Evolutionary conservation across 148 eudicot genomes (phyloP), one percentile per base, ranked within the genome.

Genomic region (Spergularia marina): DNA sequence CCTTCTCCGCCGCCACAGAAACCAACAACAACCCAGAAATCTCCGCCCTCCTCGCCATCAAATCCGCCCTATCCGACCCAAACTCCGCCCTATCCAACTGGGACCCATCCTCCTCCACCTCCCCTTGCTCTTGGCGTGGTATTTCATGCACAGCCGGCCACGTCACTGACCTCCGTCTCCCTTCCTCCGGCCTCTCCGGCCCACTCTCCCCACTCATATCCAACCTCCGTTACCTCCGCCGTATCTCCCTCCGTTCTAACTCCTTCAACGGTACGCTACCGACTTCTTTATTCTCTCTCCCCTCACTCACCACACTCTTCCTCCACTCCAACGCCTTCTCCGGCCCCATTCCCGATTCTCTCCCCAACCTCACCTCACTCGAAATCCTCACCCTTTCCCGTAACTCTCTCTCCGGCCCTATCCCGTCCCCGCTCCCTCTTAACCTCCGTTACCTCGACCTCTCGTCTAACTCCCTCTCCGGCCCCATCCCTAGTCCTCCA

Each of bases 91-190:
- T 83, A 36, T 34, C 60, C 77, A 47, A 53, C 70, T 82, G 85
- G 85, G 71, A 70, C 47, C 55, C 77, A 12, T 56, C 85, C n/a
- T 16, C 82, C 11, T 41, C 77, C 12, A 1, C 56, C 76, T 58
- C 62, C 6, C 84, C 81, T 18, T 79, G 80, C 67, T 70, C 77
- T 61, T 83, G 82, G 80, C 85, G 74, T n/a, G 74, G 70, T 2
- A 58, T 77, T 1, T 11, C 53, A 34, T 77, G 80, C 53, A 60
- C 30, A 21, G n/a, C n/a, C 10, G 21, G 6, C 41, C 25, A 53
- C n/a, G 70, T 77, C 18, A 47, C 55, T 1, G 53, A 67, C 2
- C 64, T 76, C 54, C 78, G 71, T 9, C 80, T 77, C 13, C 75
- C 74, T 8, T 39, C 55, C 0, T 40, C 62, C 15, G 61, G 62